Percentiles rank a stretch among this genome's conserved stretches.
Evolutionary conservation across 768 basidiomycete genomes (phyloP).

Genomic region (Pulveroboletus sp.): DNA sequence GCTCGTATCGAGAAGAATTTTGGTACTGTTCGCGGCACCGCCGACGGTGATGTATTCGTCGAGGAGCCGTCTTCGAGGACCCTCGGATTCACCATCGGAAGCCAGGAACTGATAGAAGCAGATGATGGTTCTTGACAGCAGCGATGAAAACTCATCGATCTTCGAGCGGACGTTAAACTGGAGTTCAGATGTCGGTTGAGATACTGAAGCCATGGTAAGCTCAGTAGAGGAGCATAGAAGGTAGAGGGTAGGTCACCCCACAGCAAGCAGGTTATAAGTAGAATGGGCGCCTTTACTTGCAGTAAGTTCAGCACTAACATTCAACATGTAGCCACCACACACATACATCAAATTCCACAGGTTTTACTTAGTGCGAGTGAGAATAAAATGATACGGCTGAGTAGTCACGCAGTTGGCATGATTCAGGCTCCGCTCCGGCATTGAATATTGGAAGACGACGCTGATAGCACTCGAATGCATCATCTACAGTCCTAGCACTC

Average conservation of each 20-base stretch:
- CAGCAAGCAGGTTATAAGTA: slow-evolving; percentile 8
- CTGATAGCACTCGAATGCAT: no score
- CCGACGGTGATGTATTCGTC: slow-evolving; percentile 29
- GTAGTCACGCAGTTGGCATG: no score
- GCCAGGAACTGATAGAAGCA: slow-evolving; percentile 27
- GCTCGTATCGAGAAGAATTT: slow-evolving; percentile 22
- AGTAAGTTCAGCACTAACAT: no score
- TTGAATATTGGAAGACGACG: no score
- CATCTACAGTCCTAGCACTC: no score
- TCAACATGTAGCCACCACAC: no score
- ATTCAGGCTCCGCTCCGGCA: no score
- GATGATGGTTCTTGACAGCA: slow-evolving; percentile 23
- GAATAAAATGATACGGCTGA: no score
- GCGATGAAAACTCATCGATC: slow-evolving; percentile 23
- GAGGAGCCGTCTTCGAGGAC: slow-evolving; percentile 18
- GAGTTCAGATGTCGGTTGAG: neutral
- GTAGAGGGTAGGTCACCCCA: neutral
- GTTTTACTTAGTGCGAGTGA: no score
- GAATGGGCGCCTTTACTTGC: slow-evolving; percentile 7
- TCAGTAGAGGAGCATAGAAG: neutral
- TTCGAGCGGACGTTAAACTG: slow-evolving; percentile 15
- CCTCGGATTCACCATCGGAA: slow-evolving; percentile 23
- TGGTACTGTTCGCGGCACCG: slow-evolving; percentile 23
- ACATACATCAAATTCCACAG: no score
- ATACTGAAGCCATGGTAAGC: slow-evolving; percentile 13